Base-by-base conservation (phyloP, 768 basidiomycete species). In the Trametes villosa region DNA sequence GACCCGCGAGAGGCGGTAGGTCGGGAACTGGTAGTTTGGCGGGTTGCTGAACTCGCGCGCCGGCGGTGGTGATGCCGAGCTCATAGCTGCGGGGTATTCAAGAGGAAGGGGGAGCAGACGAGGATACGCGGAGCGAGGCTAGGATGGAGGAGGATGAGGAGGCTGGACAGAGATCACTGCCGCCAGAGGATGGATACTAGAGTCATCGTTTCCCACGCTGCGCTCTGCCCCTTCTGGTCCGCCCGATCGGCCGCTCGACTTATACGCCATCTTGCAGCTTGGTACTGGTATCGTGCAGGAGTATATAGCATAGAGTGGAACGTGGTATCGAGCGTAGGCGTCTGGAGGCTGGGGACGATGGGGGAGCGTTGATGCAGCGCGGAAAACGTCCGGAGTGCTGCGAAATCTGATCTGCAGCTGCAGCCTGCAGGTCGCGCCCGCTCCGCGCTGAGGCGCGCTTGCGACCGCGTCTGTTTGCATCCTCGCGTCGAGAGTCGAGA, bases 11-110 rank as follows among this genome's bases (percentile, higher is more conserved):
- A 92, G 83, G 55, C 89, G 87, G 67, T 89, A 82, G 51, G 81
- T 80, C 22, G 87, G 83, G 65, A 92, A 91, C 26, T 80, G 68
- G 68, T 92, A 92, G 67, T 85, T 79, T 44, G 82, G 82, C 3
- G 89, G 88, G 65, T 85, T 78, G 22, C 82, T 85, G 73, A 91
- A 90, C 29, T 59, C 47, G 24, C 53, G 47, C 50, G 56, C 51
- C 24, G 44, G 52, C 4, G 62, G 62, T 49, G 62, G 53, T 49
- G 62, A 57, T 31, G 57, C 47, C 26, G 61, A 24, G 51, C 38
- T 55, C 52, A 58, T 54, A 26, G 50, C 57, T 54, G 38, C 46
- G 38, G 33, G 31, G 12, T 40, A 27, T 9, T 26, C 42, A 41
- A 22, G 57, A 36, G 57, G 30, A 33, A 20, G 53, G 36, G 45